These are phyloP conservation scores for Ascomycota sp. DNA, from an alignment of 2,329 filamentous ascomycete species.

Conservation along the genomic window DNA sequence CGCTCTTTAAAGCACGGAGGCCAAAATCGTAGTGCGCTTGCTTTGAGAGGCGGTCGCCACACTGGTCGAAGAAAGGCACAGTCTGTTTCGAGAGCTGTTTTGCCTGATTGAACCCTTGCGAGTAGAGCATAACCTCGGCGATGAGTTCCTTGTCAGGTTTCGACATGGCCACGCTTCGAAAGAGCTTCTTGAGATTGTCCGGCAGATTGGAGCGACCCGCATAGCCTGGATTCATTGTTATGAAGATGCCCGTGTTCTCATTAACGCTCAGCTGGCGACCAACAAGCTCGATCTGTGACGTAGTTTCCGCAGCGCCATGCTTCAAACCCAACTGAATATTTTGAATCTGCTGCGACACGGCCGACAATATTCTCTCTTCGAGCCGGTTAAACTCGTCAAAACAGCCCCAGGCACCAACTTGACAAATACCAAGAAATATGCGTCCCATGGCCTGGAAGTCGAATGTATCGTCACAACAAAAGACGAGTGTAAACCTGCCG, in stretches of 20 bases:
- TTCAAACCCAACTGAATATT: slow-evolving; percentile 95
- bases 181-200: slow-evolving; percentile 98
- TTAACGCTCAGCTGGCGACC: slow-evolving; percentile 82
- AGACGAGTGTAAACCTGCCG: slow-evolving; percentile 92
- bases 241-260: slow-evolving; percentile 91
- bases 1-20: slow-evolving; percentile 91
- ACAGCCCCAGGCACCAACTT: slow-evolving; percentile 97
- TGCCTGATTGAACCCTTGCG: slow-evolving; percentile 93
- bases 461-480: slow-evolving; percentile 98
- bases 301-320: slow-evolving; percentile 61
- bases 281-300: slow-evolving; percentile 81
- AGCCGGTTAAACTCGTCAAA: slow-evolving; percentile 99
- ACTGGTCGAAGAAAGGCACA: slow-evolving; percentile 95
- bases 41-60: slow-evolving; percentile 62
- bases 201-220: slow-evolving; percentile 93
- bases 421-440: slow-evolving; percentile 97
- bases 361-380: slow-evolving; percentile 91
- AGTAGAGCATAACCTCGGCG: slow-evolving; percentile 98
- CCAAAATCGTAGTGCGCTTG: slow-evolving; percentile 99
- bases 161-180: slow-evolving; percentile 98
- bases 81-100: slow-evolving; percentile 88
- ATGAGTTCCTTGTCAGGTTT: slow-evolving; percentile 99
- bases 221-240: slow-evolving; percentile 99
- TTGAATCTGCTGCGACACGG: slow-evolving; percentile 96
- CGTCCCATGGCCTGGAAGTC: slow-evolving; percentile 99